A percentile compares a stretch with the other conserved stretches of the same genome.
Conservation (phyloP, 176 grass and related monocot genomes). For the Carex cristatella region DNA sequence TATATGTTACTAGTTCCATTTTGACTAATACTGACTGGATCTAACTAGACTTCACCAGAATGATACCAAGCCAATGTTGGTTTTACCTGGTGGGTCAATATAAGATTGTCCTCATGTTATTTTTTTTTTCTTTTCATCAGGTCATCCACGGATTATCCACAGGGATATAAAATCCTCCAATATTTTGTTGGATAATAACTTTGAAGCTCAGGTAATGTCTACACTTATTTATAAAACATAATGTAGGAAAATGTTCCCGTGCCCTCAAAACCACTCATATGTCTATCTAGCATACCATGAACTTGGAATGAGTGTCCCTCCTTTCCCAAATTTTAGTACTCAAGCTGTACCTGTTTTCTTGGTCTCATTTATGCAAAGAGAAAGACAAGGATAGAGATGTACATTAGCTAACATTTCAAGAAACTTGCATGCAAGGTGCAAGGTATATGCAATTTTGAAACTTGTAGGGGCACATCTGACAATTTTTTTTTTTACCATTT, state of each 20-base stretch:
- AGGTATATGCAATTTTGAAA: not conserved
- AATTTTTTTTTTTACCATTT: not conserved
- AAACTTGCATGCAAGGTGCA: not conserved
- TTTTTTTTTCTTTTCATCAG: slow-evolving; percentile 37
- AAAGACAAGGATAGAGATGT: not conserved
- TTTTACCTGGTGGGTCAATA: not conserved
- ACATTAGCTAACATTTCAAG: not conserved
- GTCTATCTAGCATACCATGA: not conserved
- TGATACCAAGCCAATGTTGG: not conserved
- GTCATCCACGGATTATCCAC: slow-evolving; percentile 97
- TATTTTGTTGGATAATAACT: slow-evolving; percentile 96
- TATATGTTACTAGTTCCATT: not conserved
- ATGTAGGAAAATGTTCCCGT: not conserved
- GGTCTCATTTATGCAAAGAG: not conserved
- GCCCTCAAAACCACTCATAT: slow-evolving; percentile 8
- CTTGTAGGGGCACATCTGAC: not conserved
- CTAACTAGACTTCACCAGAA: not conserved
- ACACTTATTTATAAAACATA: slow-evolving; percentile 20
- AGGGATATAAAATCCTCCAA: slow-evolving; percentile 99
- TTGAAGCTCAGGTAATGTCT: slow-evolving; percentile 77
- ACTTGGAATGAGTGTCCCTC: not conserved
- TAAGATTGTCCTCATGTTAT: slow-evolving; percentile 16
- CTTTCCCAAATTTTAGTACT: not conserved
- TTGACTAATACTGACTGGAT: not conserved
- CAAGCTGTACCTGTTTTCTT: not conserved